A percentile compares a stretch with the other conserved stretches of the same genome.
These are phyloP conservation scores for Citrullus amarus DNA, from an alignment of 306 rosid genomes.

Conservation along the genomic window DNA sequence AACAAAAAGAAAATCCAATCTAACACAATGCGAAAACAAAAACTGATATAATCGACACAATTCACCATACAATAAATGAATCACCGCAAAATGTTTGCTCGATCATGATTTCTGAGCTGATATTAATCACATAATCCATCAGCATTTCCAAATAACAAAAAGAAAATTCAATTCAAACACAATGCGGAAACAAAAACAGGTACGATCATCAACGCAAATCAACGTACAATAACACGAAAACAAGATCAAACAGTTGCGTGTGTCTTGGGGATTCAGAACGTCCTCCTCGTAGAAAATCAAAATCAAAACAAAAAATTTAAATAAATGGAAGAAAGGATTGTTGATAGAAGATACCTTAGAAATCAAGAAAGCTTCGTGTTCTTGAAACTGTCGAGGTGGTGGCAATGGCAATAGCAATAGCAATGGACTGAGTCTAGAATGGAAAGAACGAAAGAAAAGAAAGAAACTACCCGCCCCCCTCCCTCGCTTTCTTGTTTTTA, in stretches of 20 bases:
- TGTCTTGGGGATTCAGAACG: not conserved
- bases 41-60: not conserved
- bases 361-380: not conserved
- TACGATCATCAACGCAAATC: not conserved
- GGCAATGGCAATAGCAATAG: not conserved
- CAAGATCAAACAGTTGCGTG: not conserved
- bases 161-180: not conserved
- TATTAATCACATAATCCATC: not conserved
- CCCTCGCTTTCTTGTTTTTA: conserved; percentile 30
- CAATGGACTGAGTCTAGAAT: not conserved
- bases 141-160: not conserved
- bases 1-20: not conserved
- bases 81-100: not conserved
- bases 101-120: not conserved
- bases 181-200: not conserved
- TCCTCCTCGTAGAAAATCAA: not conserved
- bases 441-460: not conserved
- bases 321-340: not conserved
- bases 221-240: not conserved
- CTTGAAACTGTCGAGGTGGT: not conserved
- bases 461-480: conserved; percentile 29
- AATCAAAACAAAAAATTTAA: not conserved
- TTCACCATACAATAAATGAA: not conserved
- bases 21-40: not conserved
- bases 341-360: not conserved